Evolutionary conservation across 23 red algal species (phyloP), one percentile per base, ranked within the genome.

Genomic region (Gracilaria gracilis): DNA sequence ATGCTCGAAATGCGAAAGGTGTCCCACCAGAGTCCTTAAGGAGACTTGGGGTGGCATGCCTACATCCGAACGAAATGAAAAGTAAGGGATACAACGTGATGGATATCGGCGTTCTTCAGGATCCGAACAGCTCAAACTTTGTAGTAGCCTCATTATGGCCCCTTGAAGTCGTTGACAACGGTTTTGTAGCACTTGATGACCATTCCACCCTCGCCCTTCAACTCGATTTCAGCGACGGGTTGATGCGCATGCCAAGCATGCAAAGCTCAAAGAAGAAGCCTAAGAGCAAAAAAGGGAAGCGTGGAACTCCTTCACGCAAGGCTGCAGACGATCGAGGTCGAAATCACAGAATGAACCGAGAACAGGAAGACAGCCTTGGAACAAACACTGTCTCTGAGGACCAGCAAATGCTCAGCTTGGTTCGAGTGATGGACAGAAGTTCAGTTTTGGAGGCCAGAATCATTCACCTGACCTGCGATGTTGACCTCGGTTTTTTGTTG

Each of bases 111-210:
- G 33, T 89, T 58, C 51, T 80, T 61, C 51, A 89, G 20, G 33
- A 46, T n/a, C 38, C 20, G 1, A 27, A 55, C 9, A 75, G 32
- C 31, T 32, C 21, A 9, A 33, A 59, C 5, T 73, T 65, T 44
- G 24, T 48, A 73, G 54, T 65, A 50, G 71, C 39, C 28, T 49
- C 53, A 4, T 9, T 79, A 14, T 89, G 85, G 85, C 85, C 85
- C n/a, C 33, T 89, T 9, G 85, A 58, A 55, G 71, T 71, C 15
- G 35, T 89, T 14, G 61, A 54, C 16, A 35, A 75, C 8, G 53
- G 50, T 13, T 78, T 77, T 35, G 35, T 80, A 39, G 85, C 85
- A n/a, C 57, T 89, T 4, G 85, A 89, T 49, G 85, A 89, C 14
- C 6, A 12, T 36, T 89, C 85, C 3, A 62, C 27, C 11, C 16